Evolutionary conservation across 2,329 filamentous ascomycete species (phyloP).

Genomic region (Clonostachys byssicola): DNA sequence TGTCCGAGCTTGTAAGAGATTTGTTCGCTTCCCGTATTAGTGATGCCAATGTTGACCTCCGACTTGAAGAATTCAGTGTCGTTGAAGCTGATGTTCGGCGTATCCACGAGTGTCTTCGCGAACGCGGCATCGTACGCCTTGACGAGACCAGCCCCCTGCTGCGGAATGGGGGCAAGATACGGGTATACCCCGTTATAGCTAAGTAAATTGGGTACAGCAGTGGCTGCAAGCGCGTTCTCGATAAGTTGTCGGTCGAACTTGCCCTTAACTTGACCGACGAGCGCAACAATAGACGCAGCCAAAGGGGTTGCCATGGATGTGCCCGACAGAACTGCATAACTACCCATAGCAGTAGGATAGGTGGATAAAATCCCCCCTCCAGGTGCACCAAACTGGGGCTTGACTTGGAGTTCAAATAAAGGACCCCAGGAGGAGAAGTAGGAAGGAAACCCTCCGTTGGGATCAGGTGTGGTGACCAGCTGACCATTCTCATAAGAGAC

Average conservation of each 20-base stretch:
- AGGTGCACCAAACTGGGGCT: slow-evolving; percentile 50
- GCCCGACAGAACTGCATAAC: slow-evolving; percentile 48
- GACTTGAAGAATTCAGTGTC: slow-evolving; percentile 53
- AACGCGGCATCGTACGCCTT: slow-evolving; percentile 56
- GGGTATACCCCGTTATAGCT: slow-evolving; percentile 31
- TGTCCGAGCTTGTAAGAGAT: slow-evolving; percentile 49
- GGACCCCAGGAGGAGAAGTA: slow-evolving; percentile 57
- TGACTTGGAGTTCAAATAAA: slow-evolving; percentile 52
- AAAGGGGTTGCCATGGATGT: slow-evolving; percentile 60
- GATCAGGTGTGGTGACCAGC: slow-evolving; percentile 45
- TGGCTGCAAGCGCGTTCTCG: slow-evolving; percentile 43
- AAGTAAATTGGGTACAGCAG: slow-evolving; percentile 42
- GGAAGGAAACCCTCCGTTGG: slow-evolving; percentile 47
- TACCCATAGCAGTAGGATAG: slow-evolving; percentile 37
- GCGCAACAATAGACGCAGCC: slow-evolving; percentile 47
- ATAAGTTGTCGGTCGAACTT: slow-evolving; percentile 43
- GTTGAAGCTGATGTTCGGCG: slow-evolving; percentile 57
- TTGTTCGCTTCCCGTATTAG: slow-evolving; percentile 42
- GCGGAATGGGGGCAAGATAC: slow-evolving; percentile 48
- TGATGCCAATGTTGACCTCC: slow-evolving; percentile 47
- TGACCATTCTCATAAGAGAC: slow-evolving; percentile 38
- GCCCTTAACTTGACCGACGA: slow-evolving; percentile 46
- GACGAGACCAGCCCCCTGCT: slow-evolving; percentile 57
- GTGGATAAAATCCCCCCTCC: slow-evolving; percentile 57
- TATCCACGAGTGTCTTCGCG: slow-evolving; percentile 46